These are phyloP conservation scores for Gossypium arboreum DNA, from an alignment of 345 rosid genomes.

Conservation along the genomic window DNA sequence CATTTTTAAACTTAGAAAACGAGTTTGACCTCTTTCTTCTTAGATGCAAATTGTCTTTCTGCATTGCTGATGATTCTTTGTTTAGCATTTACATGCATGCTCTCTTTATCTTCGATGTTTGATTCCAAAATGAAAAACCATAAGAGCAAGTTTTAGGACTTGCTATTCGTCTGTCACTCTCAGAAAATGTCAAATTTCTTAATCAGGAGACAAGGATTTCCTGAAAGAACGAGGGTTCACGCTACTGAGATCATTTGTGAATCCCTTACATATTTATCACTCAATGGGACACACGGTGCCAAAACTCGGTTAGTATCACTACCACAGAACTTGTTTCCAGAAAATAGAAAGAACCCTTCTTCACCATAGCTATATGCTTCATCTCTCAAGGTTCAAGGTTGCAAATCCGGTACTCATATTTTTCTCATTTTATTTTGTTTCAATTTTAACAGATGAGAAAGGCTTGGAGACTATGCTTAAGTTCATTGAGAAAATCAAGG, in stretches of 20 bases:
- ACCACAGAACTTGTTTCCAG: not conserved
- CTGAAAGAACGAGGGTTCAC: constrained; percentile 15
- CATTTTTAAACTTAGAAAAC: not conserved
- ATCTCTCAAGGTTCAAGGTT: not conserved
- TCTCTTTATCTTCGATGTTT: not conserved
- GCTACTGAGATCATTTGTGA: constrained; percentile 19
- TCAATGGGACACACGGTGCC: constrained; percentile 26
- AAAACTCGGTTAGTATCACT: constrained; percentile 1
- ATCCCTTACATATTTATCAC: constrained; percentile 23
- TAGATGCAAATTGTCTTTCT: not conserved
- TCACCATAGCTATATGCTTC: not conserved
- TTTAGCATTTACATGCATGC: not conserved
- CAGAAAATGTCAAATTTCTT: not conserved
- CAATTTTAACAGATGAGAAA: constrained; percentile 5
- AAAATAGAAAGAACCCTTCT: not conserved
- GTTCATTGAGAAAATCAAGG: constrained; percentile 8
- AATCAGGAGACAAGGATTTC: constrained; percentile 20
- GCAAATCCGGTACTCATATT: not conserved
- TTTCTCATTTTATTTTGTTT: not conserved
- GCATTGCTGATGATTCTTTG: constrained; percentile 1
- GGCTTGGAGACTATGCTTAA: not conserved
- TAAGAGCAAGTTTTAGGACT: not conserved
- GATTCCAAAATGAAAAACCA: not conserved
- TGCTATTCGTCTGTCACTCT: not conserved
- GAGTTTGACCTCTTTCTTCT: not conserved